These are phyloP conservation scores for Wickerhamiella allomyrinae DNA, from an alignment of 805 yeast genomes.

Conservation along the genomic window DNA sequence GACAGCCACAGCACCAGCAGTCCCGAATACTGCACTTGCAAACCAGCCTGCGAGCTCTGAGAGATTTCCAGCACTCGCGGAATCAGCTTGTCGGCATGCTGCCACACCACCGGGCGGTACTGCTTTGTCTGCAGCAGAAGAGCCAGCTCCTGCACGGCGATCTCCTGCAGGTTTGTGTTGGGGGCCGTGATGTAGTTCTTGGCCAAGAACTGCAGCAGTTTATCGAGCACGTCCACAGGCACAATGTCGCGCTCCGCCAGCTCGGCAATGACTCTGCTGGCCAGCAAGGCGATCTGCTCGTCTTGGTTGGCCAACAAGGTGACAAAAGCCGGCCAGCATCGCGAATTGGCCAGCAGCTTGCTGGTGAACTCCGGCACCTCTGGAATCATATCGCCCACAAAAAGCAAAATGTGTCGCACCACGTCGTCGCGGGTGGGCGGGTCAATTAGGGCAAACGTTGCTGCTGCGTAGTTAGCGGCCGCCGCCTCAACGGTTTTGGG, in stretches of 20 bases:
- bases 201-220: conserved; percentile 23
- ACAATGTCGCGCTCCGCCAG: conserved; percentile 28
- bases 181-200: conserved; percentile 24
- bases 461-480: conserved; percentile 38
- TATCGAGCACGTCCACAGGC: conserved; percentile 25
- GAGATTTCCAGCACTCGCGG: conserved; percentile 39
- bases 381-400: conserved; percentile 39
- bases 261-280: conserved; percentile 39
- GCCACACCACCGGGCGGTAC: conserved; percentile 42
- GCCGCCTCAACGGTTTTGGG: conserved; percentile 25
- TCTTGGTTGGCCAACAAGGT: conserved; percentile 39
- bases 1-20: conserved; percentile 73
- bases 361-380: conserved; percentile 19
- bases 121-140: conserved; percentile 41
- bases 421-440: conserved; percentile 47
- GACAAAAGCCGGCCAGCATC: conserved; percentile 29
- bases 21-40: conserved; percentile 74
- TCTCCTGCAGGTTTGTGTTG: conserved; percentile 39
- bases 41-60: conserved; percentile 27
- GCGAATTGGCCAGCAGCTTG: conserved; percentile 32
- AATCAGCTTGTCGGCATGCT: conserved; percentile 29
- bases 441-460: conserved; percentile 40
- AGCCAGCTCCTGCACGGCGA: conserved; percentile 51
- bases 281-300: conserved; percentile 39
- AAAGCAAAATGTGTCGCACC: conserved; percentile 46